Base-by-base conservation (phyloP, 805 yeast species). In the Kluyveromyces siamensis region DNA sequence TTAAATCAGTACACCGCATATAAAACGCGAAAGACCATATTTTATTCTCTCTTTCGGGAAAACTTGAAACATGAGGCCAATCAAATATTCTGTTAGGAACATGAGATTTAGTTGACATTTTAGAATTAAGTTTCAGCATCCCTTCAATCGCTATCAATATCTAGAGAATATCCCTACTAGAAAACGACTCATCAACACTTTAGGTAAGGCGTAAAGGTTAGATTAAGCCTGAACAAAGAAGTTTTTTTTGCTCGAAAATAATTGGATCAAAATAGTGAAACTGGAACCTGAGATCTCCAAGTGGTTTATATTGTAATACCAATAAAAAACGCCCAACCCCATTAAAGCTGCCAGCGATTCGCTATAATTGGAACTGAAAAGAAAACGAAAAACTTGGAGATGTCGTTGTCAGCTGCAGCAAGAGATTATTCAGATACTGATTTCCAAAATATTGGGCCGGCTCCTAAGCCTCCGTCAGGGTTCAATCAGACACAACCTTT, bases 391-490 rank as follows among this genome's bases (percentile, higher is more conserved):
- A 4, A 30, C 4, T 13, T 30, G 7, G 44, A 38, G 35, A 72
- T 72, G 75, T 70, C 75, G 8, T 66, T 72, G 46, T 72, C 77
- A 21, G 70, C 76, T 21, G 70, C 77, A 2, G 74, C 77, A 4
- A 63, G 72, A 27, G 62, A 63, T 44, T 70, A 67, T 50, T 70
- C 76, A 8, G 71, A 70, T 41, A 61, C 68, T 45, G 80, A 76
- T 51, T 77, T 77, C 60, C 68, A 75, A 52, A 75, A 76, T 56
- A 72, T 78, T 36, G 80, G 81, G 1, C 80, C 80, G 19, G 80
- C 81, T 19, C 81, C 81, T 18, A 65, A 70, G 51, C 81, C 81
- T 6, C 80, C 80, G 6, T n/a, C 59, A 3, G 65, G 62, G 3
- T 70, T 63, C 48, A 67, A 69, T 48, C 68, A 65, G 42, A 62